A percentile compares a stretch with the other conserved stretches of the same genome.
phyloP scores from a whole-genome alignment of 768 basidiomycete genomes.

The Xerocomellus chrysenteron region DNA sequence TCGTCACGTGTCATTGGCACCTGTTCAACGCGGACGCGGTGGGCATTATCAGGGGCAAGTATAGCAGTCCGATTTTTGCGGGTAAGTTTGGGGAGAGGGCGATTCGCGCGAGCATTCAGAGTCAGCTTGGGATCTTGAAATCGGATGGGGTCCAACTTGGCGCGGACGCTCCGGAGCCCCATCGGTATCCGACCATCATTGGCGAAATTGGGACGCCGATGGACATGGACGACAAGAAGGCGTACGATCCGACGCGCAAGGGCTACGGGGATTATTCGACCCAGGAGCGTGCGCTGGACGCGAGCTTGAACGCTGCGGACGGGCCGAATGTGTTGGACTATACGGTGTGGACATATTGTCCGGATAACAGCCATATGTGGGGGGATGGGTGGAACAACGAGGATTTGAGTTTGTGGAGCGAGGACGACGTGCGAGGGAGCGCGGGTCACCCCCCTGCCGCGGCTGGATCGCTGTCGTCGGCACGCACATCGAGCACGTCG shows the following conservation, averaged over 20 bases:
- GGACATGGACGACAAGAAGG: constrained; percentile 85
- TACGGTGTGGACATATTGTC: constrained; percentile 87
- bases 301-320: constrained; percentile 76
- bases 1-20: constrained; percentile 91
- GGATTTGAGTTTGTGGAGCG: constrained; percentile 86
- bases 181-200: constrained; percentile 79
- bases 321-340: constrained; percentile 73
- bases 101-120: constrained; percentile 78
- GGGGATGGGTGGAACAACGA: constrained; percentile 98
- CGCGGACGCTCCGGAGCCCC: constrained; percentile 10
- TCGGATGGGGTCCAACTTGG: constrained; percentile 68
- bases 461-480: constrained; percentile 7
- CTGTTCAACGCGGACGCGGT: constrained; percentile 96
- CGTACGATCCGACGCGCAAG: constrained; percentile 58
- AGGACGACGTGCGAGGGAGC: constrained; percentile 55
- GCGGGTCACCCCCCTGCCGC: neutral
- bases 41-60: constrained; percentile 85
- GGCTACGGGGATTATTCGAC: constrained; percentile 69
- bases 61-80: constrained; percentile 63
- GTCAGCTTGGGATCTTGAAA: constrained; percentile 79
- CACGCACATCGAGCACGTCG: constrained; percentile 17
- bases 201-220: constrained; percentile 96
- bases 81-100: constrained; percentile 80
- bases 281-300: constrained; percentile 87
- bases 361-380: constrained; percentile 82